phyloP scores from a whole-genome alignment of 2,329 filamentous ascomycete species.

The Leptodontidium sp. region DNA sequence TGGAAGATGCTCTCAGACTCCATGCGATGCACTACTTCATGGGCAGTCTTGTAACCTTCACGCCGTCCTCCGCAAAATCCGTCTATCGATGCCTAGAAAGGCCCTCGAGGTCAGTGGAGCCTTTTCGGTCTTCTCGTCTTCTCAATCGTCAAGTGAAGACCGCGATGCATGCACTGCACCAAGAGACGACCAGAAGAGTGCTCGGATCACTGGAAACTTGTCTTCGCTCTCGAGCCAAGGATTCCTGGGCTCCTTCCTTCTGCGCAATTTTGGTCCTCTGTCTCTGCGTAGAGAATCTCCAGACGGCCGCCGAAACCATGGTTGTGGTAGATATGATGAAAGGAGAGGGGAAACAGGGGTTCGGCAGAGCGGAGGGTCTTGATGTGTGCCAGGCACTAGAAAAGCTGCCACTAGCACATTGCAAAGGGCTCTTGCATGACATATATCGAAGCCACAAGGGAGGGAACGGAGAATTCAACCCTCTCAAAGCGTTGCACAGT shows the following conservation, averaged over 20 bases:
- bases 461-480: slow-evolving; percentile 38
- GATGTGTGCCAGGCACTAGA: slow-evolving; percentile 35
- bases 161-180: slow-evolving; percentile 37
- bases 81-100: slow-evolving; percentile 21
- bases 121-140: slow-evolving; percentile 38
- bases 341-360: slow-evolving; percentile 27
- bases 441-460: slow-evolving; percentile 38
- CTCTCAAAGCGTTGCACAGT: slow-evolving; percentile 26
- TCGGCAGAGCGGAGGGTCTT: slow-evolving; percentile 31
- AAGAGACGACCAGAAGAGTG: slow-evolving; percentile 33
- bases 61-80: slow-evolving; percentile 27
- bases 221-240: slow-evolving; percentile 33
- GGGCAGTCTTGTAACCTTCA: slow-evolving; percentile 38
- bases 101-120: slow-evolving; percentile 1
- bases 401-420: slow-evolving; percentile 35
- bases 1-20: slow-evolving; percentile 37
- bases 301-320: slow-evolving; percentile 38
- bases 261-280: slow-evolving; percentile 38
- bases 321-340: slow-evolving; percentile 32
- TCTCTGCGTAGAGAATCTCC: slow-evolving; percentile 40
- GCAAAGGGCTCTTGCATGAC: slow-evolving; percentile 40
- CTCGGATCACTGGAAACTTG: slow-evolving; percentile 38
- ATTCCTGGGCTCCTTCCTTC: slow-evolving; percentile 41
- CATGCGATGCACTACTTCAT: slow-evolving; percentile 43
- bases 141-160: slow-evolving; percentile 41